Evolutionary conservation across 2,329 filamentous ascomycete genomes (phyloP).

Genomic region (Dendryphion nanum): DNA sequence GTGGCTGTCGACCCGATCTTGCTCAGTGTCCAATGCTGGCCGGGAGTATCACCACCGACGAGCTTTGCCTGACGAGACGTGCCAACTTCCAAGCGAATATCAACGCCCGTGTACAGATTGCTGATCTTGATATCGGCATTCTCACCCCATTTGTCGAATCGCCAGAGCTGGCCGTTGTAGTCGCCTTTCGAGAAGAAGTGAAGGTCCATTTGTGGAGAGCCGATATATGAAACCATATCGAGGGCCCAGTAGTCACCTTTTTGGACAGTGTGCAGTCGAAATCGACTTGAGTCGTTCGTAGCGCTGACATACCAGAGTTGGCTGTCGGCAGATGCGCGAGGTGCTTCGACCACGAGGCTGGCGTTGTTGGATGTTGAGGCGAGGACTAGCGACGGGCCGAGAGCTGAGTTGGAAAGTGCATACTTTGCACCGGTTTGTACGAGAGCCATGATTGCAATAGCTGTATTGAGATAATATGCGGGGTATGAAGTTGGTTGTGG

Average conservation of each 20-base stretch:
- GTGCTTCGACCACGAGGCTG: constrained; percentile 1
- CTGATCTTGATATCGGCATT: constrained; percentile 11
- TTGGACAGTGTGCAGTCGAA: constrained; percentile 11
- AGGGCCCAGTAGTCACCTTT: constrained; percentile 11
- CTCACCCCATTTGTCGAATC: constrained; percentile 4
- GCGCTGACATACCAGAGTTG: too few relatives aligned
- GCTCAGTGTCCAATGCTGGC: constrained; percentile 11
- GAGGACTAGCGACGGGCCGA: not conserved
- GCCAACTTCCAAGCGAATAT: constrained; percentile 12
- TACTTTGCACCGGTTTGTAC: too few relatives aligned
- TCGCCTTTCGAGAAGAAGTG: constrained; percentile 8
- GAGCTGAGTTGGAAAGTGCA: constrained; percentile 5
- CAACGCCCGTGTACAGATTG: constrained; percentile 13
- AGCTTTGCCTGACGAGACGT: constrained; percentile 4
- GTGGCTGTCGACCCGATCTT: not conserved
- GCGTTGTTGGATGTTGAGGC: not conserved
- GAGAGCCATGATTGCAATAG: too few relatives aligned
- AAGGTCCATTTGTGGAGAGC: constrained; percentile 3
- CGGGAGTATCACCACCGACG: too few relatives aligned
- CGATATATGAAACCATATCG: constrained; percentile 8
- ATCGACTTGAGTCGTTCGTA: too few relatives aligned
- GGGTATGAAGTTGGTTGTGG: constrained; percentile 3
- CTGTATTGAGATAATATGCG: too few relatives aligned
- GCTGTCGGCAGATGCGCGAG: too few relatives aligned
- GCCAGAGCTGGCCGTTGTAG: constrained; percentile 11